These are phyloP conservation scores for Nakazawaea laoshanensis DNA, from an alignment of 805 yeast species.

Conservation along the genomic window DNA sequence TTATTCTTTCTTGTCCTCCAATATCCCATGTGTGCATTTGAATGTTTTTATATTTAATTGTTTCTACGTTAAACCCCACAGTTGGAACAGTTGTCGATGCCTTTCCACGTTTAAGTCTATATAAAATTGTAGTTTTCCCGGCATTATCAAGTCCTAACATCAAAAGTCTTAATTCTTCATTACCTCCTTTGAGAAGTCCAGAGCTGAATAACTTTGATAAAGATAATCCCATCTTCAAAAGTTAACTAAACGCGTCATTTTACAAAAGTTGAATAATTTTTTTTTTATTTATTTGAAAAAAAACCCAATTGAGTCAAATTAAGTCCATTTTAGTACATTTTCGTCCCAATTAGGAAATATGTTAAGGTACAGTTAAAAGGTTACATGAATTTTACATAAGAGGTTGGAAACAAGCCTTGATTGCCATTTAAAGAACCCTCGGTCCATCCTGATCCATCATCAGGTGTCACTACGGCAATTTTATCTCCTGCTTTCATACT, in stretches of 20 bases:
- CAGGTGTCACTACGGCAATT: slow-evolving; percentile 53
- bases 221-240: slow-evolving; percentile 7
- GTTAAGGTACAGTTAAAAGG: too few species aligned
- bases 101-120: slow-evolving; percentile 73
- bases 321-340: not conserved
- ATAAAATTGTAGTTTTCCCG: slow-evolving; percentile 83
- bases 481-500: slow-evolving; percentile 65
- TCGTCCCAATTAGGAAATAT: not conserved
- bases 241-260: not conserved
- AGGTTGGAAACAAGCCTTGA: slow-evolving; percentile 70
- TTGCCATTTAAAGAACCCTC: slow-evolving; percentile 70
- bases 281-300: too few species aligned
- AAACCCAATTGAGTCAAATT: not conserved
- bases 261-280: not conserved
- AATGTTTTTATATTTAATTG: slow-evolving; percentile 72
- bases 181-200: slow-evolving; percentile 1
- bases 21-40: slow-evolving; percentile 91
- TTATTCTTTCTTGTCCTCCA: slow-evolving; percentile 89
- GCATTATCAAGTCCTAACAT: slow-evolving; percentile 93
- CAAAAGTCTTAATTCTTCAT: slow-evolving; percentile 43
- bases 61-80: slow-evolving; percentile 89
- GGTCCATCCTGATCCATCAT: slow-evolving; percentile 90
- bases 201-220: slow-evolving; percentile 5
- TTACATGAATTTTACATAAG: slow-evolving; percentile 41
- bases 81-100: slow-evolving; percentile 81